phyloP scores from a whole-genome alignment of 148 eudicot species.

The Nepenthes mirabilis region DNA sequence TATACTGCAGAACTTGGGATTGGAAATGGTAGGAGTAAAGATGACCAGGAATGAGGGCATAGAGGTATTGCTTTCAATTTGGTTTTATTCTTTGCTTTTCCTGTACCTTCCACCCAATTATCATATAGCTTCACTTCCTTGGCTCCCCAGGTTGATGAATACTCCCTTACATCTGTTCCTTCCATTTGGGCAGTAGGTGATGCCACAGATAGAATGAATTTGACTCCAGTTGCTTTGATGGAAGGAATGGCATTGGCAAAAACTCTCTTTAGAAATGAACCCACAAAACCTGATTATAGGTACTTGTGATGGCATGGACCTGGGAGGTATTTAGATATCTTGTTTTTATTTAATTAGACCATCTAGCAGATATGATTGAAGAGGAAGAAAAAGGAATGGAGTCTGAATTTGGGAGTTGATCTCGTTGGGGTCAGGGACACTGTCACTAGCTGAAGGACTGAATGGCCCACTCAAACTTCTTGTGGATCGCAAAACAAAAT shows the following conservation, averaged over 20 bases:
- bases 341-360: not conserved
- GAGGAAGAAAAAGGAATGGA: not conserved
- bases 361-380: not conserved
- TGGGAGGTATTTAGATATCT: not conserved
- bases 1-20: conserved; percentile 68
- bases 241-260: conserved; percentile 94
- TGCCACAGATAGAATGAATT: conserved; percentile 89
- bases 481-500: no score
- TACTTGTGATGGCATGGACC: conserved; percentile 9
- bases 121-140: conserved; percentile 10
- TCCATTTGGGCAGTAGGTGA: conserved; percentile 99
- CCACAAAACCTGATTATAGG: conserved; percentile 92
- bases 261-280: conserved; percentile 76
- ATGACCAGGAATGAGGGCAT: conserved; percentile 73
- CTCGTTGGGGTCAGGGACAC: no score
- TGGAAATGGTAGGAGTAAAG: conserved; percentile 78
- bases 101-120: not conserved
- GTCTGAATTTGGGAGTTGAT: no score
- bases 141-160: conserved; percentile 66
- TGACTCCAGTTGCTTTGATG: conserved; percentile 98
- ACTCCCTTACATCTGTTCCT: conserved; percentile 79
- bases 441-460: no score
- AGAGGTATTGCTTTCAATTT: conserved; percentile 33
- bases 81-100: not conserved
- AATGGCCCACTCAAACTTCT: no score